Conservation (phyloP, 192 early-diverging fungal genomes). For the Umbelopsis isabellina region DNA sequence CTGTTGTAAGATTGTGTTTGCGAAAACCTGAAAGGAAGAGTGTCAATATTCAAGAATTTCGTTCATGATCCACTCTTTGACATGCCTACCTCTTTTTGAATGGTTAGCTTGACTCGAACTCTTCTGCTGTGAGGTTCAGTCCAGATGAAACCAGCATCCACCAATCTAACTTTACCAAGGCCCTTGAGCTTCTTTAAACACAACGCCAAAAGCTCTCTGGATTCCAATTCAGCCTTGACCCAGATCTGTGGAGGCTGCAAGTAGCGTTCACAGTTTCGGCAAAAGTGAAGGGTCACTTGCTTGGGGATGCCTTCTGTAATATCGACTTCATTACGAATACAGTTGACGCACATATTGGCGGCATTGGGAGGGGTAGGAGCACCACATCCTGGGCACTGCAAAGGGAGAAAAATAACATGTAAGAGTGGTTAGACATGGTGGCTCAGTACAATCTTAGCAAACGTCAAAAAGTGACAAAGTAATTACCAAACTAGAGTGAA, state of each 20-base stretch:
- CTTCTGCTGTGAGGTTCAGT: constrained; percentile 88
- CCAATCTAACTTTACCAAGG: constrained; percentile 88
- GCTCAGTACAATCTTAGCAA: neutral
- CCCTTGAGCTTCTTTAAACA: constrained; percentile 94
- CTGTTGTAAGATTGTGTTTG: constrained; percentile 94
- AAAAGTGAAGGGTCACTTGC: constrained; percentile 94
- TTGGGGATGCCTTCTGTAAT: constrained; percentile 99
- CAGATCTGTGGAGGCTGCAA: constrained; percentile 93
- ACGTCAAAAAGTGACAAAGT: neutral
- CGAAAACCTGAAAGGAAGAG: constrained; percentile 69
- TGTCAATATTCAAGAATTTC: neutral
- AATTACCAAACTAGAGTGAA: constrained; percentile 26
- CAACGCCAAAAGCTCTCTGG: constrained; percentile 86
- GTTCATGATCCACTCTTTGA: neutral
- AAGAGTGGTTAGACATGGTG: constrained; percentile 56
- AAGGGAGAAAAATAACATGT: constrained; percentile 2
- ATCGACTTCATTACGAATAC: constrained; percentile 95
- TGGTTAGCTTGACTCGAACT: constrained; percentile 97
- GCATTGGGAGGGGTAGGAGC: constrained; percentile 94
- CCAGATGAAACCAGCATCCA: constrained; percentile 99
- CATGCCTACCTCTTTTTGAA: constrained; percentile 88
- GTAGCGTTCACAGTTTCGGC: constrained; percentile 96
- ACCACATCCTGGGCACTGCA: constrained; percentile 69
- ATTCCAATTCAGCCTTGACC: constrained; percentile 88
- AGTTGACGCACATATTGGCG: constrained; percentile 98